Evolutionary conservation across 148 eudicot species (phyloP).

Genomic region (Rhododendron ferrugineum): DNA sequence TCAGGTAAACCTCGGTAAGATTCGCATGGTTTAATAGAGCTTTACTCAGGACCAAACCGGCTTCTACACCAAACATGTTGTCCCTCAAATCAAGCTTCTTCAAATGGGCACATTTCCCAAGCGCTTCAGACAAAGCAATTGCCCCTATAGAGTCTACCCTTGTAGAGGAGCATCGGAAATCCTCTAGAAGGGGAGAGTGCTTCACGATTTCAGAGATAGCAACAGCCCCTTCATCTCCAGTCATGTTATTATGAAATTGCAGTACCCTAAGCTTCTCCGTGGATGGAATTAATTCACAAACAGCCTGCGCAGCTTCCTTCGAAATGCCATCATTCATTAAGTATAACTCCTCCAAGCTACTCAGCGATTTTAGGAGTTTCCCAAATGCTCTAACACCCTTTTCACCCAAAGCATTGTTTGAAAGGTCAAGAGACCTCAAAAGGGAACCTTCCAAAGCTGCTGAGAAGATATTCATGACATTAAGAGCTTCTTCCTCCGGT

Average conservation of each 20-base stretch:
- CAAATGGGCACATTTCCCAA: constrained; percentile 34
- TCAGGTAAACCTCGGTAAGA: constrained; percentile 50
- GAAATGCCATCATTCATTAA: constrained; percentile 64
- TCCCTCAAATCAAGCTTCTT: constrained; percentile 51
- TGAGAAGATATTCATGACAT: constrained; percentile 57
- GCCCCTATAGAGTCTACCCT: constrained; percentile 59
- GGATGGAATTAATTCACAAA: constrained; percentile 48
- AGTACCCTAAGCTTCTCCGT: constrained; percentile 50
- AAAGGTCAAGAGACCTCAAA: constrained; percentile 44
- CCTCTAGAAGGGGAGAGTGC: constrained; percentile 46
- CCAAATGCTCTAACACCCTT: constrained; percentile 66
- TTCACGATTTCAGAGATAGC: constrained; percentile 49
- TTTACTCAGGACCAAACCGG: constrained; percentile 47
- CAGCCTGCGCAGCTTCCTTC: constrained; percentile 61
- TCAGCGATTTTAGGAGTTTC: constrained; percentile 42
- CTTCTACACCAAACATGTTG: constrained; percentile 59
- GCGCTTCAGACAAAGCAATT: constrained; percentile 48
- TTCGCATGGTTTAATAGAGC: constrained; percentile 27
- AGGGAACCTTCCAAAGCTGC: constrained; percentile 44
- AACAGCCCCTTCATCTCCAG: constrained; percentile 62
- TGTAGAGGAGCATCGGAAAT: constrained; percentile 61
- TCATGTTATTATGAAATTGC: constrained; percentile 66
- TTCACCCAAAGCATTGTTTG: constrained; percentile 66
- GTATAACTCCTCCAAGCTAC: constrained; percentile 45
- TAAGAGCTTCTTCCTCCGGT: constrained; percentile 54